These are phyloP conservation scores for Loxodes magnus DNA, from an alignment of 73 alveolate genomes.

Conservation along the genomic window DNA sequence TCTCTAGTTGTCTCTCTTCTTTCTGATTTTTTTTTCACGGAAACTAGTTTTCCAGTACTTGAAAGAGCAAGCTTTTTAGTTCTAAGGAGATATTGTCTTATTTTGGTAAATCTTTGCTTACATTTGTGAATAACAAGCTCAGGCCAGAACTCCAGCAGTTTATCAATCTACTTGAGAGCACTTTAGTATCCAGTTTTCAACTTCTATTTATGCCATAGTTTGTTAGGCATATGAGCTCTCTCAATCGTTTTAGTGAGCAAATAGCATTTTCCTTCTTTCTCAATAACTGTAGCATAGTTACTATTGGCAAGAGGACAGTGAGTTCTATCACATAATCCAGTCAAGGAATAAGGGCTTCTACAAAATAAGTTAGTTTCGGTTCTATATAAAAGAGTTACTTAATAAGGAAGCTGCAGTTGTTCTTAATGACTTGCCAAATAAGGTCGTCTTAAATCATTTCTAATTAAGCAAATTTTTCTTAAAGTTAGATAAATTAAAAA, in stretches of 20 bases:
- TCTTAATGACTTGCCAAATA: no score
- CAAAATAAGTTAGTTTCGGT: slow-evolving; percentile 86
- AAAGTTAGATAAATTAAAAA: no score
- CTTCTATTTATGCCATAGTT: slow-evolving; percentile 93
- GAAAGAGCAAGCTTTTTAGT: slow-evolving; percentile 64
- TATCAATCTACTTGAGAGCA: slow-evolving; percentile 91
- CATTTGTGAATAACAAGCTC: slow-evolving; percentile 92
- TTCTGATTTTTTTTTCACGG: slow-evolving; percentile 94
- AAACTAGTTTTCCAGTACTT: slow-evolving; percentile 72
- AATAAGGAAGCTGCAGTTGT: background rate
- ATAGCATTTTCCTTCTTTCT: slow-evolving; percentile 93
- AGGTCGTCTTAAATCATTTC: no score
- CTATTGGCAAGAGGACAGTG: slow-evolving; percentile 98
- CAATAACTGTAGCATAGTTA: slow-evolving; percentile 88
- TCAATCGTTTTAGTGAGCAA: slow-evolving; percentile 91
- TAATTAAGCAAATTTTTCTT: no score
- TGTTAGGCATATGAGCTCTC: slow-evolving; percentile 93
- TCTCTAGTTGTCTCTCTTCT: slow-evolving; percentile 95
- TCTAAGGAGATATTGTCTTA: slow-evolving; percentile 91
- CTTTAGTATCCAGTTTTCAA: slow-evolving; percentile 79
- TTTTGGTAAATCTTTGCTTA: slow-evolving; percentile 97
- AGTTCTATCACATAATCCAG: slow-evolving; percentile 97
- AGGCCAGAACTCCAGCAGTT: slow-evolving; percentile 92
- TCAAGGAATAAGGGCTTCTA: slow-evolving; percentile 90
- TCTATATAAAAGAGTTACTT: slow-evolving; percentile 29